Base-by-base conservation (phyloP, 2,329 filamentous ascomycete species). In the Nectriaceae sp. region DNA sequence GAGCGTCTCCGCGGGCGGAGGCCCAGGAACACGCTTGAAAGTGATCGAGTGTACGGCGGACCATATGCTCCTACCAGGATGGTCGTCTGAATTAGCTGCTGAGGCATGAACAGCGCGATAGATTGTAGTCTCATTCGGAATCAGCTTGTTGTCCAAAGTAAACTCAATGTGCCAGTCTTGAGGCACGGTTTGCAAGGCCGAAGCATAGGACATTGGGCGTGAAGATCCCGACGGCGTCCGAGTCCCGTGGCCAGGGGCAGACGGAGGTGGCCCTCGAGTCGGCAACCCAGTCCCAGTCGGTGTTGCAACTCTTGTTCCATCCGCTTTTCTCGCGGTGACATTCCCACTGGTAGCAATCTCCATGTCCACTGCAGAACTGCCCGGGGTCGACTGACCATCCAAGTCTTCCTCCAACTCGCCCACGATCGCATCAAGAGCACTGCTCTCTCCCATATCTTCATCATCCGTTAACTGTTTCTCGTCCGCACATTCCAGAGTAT, bases 101-200 rank as follows among this genome's bases (percentile, higher is more conserved):
- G 73, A 72, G 64, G 84, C 88, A 63, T 97, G 90, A 8, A 97
- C 90, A 24, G 94, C 94, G 40, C 93, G 87, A 64, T 97, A 99
- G 47, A 99, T 93, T 0, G 94, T 99, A 1, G 90, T 97, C 61
- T 97, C 92, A 58, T 92, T 94, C 0, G 89, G 79, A 49, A 99
- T 88, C 2, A 88, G 80, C 66, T 91, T 90, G 44, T 82, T 88
- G 55, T 95, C 88, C 42, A 97, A 81, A 57, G 84, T 92, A 70
- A 99, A 99, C 64, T 97, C 90, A 52, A 99, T 91, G 63, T 99
- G 93, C 94, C 94, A 99, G 64, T 97, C 92, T 64, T 95, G 88
- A 1, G 92, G 90, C 0, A 83, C 76, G 13, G 89, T 77, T 59
- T 92, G 89, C 44, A 95, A 82, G 4, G 90, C 90, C 44, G 89